phyloP scores from a whole-genome alignment of 2,329 filamentous ascomycete species.

The Trichoderma asperellum region DNA sequence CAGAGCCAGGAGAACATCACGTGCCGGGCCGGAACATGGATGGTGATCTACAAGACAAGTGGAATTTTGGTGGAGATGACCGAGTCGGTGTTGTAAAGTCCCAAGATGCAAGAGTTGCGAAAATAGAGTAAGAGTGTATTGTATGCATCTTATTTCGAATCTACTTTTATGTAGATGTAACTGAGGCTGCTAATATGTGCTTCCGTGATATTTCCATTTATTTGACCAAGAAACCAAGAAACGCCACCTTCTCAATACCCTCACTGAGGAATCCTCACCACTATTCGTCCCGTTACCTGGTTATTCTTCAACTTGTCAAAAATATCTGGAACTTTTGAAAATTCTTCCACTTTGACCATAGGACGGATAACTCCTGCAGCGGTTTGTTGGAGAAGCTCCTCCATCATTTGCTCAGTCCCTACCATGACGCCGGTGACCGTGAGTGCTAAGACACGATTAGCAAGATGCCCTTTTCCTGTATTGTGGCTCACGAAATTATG shows the following conservation, averaged over 20 bases:
- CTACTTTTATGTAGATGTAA: background rate
- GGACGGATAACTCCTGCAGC: slow-evolving; percentile 11
- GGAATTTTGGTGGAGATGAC: slow-evolving; percentile 21
- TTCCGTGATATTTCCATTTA: background rate
- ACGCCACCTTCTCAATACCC: background rate
- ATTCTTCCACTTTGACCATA: background rate
- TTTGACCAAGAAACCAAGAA: background rate
- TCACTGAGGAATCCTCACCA: slow-evolving; percentile 22
- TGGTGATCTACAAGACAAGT: slow-evolving; percentile 11
- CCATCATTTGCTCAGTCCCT: slow-evolving; percentile 30
- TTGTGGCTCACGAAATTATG: too few species aligned
- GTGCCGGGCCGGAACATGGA: background rate
- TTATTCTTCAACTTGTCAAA: slow-evolving; percentile 9
- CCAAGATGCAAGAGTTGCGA: background rate
- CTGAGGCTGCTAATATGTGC: background rate
- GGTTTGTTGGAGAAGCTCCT: slow-evolving; percentile 25
- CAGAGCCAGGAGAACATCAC: slow-evolving; percentile 15
- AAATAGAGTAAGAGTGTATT: background rate
- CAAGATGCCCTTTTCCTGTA: background rate
- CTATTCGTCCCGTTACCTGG: slow-evolving; percentile 14
- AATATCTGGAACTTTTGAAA: background rate
- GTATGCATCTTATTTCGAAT: background rate
- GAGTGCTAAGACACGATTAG: slow-evolving; percentile 16
- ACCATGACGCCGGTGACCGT: slow-evolving; percentile 29
- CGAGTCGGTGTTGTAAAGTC: background rate